These are phyloP conservation scores for Castanea mollissima DNA, from an alignment of 306 rosid genomes.

Conservation along the genomic window DNA sequence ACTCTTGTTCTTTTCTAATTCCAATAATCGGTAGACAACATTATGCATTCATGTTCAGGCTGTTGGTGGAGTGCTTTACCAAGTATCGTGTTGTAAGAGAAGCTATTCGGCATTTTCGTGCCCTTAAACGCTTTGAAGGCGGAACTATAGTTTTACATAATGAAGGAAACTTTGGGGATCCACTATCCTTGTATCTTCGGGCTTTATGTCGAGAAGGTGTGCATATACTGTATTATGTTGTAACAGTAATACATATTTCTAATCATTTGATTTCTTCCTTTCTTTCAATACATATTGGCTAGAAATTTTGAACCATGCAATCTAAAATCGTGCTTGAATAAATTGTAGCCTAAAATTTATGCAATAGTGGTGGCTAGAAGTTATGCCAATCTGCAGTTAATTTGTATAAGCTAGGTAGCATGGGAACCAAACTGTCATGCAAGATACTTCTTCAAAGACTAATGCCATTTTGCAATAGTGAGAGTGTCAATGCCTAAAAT, in stretches of 20 bases:
- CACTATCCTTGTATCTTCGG: constrained; percentile 90
- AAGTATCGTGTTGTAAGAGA: constrained; percentile 85
- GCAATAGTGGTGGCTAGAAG: neutral
- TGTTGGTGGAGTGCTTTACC: constrained; percentile 93
- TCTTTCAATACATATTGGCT: neutral
- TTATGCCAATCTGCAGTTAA: neutral
- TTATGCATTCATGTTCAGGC: constrained; percentile 48
- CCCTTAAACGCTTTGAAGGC: constrained; percentile 69
- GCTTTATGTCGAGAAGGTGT: constrained; percentile 94
- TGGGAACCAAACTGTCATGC: neutral
- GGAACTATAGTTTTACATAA: constrained; percentile 68
- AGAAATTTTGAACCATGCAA: neutral
- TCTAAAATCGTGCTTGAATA: neutral
- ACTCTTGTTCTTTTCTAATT: neutral
- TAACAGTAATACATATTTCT: neutral
- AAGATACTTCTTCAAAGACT: neutral
- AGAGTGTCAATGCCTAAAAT: neutral
- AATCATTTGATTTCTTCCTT: neutral
- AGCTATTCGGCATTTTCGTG: constrained; percentile 97
- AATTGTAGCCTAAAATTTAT: neutral
- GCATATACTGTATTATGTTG: neutral
- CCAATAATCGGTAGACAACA: neutral
- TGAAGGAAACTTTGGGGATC: constrained; percentile 88
- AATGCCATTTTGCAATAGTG: neutral
- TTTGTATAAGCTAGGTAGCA: neutral